Base-by-base conservation (phyloP, 257 asterid species). In the Marsdenia floribunda region DNA sequence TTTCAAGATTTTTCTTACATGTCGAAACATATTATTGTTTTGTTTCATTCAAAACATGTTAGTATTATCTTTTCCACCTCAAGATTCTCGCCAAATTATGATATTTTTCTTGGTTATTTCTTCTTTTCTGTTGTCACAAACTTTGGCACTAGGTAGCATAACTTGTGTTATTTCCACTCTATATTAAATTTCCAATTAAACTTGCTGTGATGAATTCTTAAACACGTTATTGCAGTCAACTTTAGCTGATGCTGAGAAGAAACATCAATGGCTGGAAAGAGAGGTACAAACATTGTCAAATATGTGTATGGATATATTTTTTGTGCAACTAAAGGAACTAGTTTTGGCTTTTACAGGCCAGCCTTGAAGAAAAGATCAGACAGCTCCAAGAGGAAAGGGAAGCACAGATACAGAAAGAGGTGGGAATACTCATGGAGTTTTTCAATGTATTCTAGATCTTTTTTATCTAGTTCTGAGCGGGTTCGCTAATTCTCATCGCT, bases 331-430 rank as follows among this genome's bases (percentile, higher is more conserved):
- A 74, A 75, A 87, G 82, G 81, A 74, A 37, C 75, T 54, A 75
- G 29, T 33, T 18, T 79, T 77, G 72, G 76, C 68, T 76, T 73
- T 63, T 79, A 68, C 79, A 89, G 94, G 87, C 84, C 64, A 79
- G 71, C 75, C 82, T 73, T 75, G 79, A 81, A 67, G 83, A 77
- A 75, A 87, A 84, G 71, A 74, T 84, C 52, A 85, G 84, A 71
- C 81, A 80, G 74, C 81, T 85, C 68, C 78, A 84, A 77, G 74
- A 72, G 64, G 89, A 87, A 59, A 87, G 81, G 74, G 89, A 81
- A 68, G 86, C 78, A 68, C 78, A 77, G 66, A 76, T 71, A 70
- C 83, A 84, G 78, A 84, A 78, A 75, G 87, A 88, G 92, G 93
- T 88, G 72, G 19, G 10, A 65, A 66, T 65, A 66, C 59, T 18